Evolutionary conservation across 2,329 filamentous ascomycete genomes (phyloP).

Genomic region (Xylariaceae sp.): DNA sequence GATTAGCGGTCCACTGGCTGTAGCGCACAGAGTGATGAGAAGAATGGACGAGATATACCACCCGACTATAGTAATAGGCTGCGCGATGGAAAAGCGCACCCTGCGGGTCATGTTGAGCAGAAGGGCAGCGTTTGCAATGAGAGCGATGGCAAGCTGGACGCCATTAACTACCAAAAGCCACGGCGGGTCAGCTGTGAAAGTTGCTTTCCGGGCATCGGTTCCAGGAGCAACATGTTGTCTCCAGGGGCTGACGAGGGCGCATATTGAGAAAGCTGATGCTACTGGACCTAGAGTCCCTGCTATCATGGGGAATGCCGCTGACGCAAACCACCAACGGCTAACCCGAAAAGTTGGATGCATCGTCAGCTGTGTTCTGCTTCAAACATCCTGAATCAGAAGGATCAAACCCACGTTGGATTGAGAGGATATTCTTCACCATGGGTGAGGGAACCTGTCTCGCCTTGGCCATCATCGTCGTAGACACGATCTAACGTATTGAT

Average conservation of each 20-base stretch:
- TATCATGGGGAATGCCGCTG: slow-evolving; percentile 66
- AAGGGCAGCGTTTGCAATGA: slow-evolving; percentile 74
- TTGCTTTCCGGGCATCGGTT: slow-evolving; percentile 43
- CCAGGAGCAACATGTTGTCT: slow-evolving; percentile 51
- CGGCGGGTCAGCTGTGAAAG: slow-evolving; percentile 58
- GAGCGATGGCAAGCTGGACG: slow-evolving; percentile 67
- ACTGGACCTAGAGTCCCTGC: slow-evolving; percentile 81
- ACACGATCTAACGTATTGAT: slow-evolving; percentile 26
- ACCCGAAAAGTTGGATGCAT: neutral
- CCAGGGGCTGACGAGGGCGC: slow-evolving; percentile 78
- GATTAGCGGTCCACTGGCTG: slow-evolving; percentile 55
- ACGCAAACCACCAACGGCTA: slow-evolving; percentile 60
- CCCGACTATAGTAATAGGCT: slow-evolving; percentile 75
- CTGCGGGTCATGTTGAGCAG: slow-evolving; percentile 81
- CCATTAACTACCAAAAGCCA: slow-evolving; percentile 77
- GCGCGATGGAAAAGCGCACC: slow-evolving; percentile 73
- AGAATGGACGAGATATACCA: slow-evolving; percentile 67
- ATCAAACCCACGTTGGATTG: slow-evolving; percentile 38
- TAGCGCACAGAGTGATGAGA: slow-evolving; percentile 60
- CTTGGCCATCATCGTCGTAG: slow-evolving; percentile 24
- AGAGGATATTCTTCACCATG: slow-evolving; percentile 40
- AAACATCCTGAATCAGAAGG: neutral
- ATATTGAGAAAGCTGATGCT: slow-evolving; percentile 82
- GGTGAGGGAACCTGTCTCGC: slow-evolving; percentile 29
- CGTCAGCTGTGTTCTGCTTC: slow-evolving; percentile 4